Evolutionary conservation across 768 basidiomycete species (phyloP), one percentile per base, ranked within the genome.

Genomic region (Lyophyllum semitale): DNA sequence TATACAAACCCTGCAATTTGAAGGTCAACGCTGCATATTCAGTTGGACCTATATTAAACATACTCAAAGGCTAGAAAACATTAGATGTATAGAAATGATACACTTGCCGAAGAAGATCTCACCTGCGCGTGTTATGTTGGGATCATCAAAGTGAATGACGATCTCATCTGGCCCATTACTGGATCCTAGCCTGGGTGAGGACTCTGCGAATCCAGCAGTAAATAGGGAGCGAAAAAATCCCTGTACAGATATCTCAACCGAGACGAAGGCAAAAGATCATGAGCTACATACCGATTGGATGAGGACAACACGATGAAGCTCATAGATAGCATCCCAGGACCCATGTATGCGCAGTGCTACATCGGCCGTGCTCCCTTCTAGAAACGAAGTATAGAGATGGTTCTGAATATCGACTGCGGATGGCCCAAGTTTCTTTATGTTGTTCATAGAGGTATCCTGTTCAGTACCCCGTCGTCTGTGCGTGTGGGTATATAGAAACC

Each of bases 191-290:
- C 72, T 57, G 44, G 66, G 58, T 8, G 71, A 66, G 1, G 88
- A 86, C 63, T 93, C 92, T 27, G 77, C 71, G 63, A 91, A 93
- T 3, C 88, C 91, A 1, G 84, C 81, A 0, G 89, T 91, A 71
- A 96, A 97, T 20, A 97, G 81, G 29, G 91, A 87, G 45, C 84
- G 80, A 73, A 96, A 95, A 79, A 93, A 97, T 11, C 89, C 94
- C 87, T 91, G 63, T 2, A 22, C 12, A 17, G 1, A 61, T 33
- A 47, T 57, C 35, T 40, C 22, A 26, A 43, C 41, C 17, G 29
- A 29, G 26, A 29, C 8, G 35, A 35, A 44, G 9, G 3, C 13
- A 22, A 32, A 15, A 37, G 26, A 26, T 41, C 18, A 43, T 23
- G 41, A 18, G 32, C 15, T 7, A 80, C 84, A 52, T 51, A 91